phyloP scores from a whole-genome alignment of 2,329 filamentous ascomycete species.

The Chalara sp. region DNA sequence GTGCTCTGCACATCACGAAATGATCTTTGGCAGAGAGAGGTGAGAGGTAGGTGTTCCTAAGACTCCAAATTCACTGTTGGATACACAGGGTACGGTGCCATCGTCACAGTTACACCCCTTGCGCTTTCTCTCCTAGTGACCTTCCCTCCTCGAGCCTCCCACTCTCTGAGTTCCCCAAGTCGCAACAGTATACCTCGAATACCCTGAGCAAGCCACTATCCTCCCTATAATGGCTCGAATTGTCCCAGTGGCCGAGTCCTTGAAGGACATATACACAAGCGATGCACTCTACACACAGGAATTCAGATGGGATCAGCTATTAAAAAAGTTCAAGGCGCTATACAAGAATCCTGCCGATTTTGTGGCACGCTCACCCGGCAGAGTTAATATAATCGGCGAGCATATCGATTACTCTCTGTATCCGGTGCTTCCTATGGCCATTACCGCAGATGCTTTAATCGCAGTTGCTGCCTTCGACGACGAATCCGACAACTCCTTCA shows the following conservation, averaged over 20 bases:
- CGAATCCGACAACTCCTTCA: conserved; percentile 44
- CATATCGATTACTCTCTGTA: conserved; percentile 99
- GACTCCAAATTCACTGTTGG: too few species aligned
- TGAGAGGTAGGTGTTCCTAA: too few species aligned
- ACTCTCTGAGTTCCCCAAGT: too few species aligned
- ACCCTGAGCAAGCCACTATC: too few species aligned
- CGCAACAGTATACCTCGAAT: too few species aligned
- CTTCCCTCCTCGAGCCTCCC: too few species aligned
- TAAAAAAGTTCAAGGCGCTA: conserved; percentile 60
- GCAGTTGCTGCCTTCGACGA: conserved; percentile 56
- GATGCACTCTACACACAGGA: conserved; percentile 62
- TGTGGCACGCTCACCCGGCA: conserved; percentile 81
- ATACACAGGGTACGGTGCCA: too few species aligned
- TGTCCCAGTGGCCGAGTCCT: conserved; percentile 68
- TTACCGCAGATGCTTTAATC: conserved; percentile 83
- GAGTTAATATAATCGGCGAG: conserved; percentile 98
- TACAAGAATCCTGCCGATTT: conserved; percentile 72
- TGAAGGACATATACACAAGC: conserved; percentile 77
- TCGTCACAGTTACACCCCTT: too few species aligned
- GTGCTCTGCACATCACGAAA: too few species aligned
- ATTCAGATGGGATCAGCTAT: conserved; percentile 68
- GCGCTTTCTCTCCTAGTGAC: too few species aligned
- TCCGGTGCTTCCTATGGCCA: conserved; percentile 90
- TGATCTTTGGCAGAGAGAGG: too few species aligned
- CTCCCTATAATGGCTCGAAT: conserved; percentile 40